Percentiles rank a stretch among this genome's conserved stretches.
phyloP scores from a whole-genome alignment of 1,139 yeast genomes.

The Hyphopichia wangnamkhiaoensis region DNA sequence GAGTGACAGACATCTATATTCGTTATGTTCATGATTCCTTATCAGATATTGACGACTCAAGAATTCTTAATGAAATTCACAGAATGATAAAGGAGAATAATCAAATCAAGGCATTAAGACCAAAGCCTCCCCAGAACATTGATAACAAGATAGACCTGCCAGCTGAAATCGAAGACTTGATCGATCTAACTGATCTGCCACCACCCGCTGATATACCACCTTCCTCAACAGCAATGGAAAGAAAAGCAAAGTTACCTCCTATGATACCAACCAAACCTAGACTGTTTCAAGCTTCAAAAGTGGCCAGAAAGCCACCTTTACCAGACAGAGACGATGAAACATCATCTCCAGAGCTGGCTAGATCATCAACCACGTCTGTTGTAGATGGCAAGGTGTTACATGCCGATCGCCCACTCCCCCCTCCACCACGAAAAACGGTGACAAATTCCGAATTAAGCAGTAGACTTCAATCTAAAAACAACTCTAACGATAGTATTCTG shows the following conservation, averaged over 20 bases:
- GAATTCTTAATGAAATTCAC: conserved; percentile 36
- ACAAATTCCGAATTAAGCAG: conserved; percentile 10
- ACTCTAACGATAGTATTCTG: conserved; percentile 12
- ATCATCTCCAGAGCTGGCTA: neutral
- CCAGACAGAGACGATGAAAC: conserved; percentile 13
- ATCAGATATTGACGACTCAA: conserved; percentile 52
- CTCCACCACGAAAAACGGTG: conserved; percentile 17
- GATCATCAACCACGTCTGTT: conserved; percentile 6
- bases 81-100: conserved; percentile 14
- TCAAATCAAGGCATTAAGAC: conserved; percentile 10
- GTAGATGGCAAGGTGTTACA: conserved; percentile 7
- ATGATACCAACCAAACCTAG: conserved; percentile 42
- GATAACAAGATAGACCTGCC: no score
- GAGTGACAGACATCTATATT: conserved; percentile 73
- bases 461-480: conserved; percentile 3
- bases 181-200: conserved; percentile 33
- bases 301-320: conserved; percentile 24
- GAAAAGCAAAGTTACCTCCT: conserved; percentile 33
- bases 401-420: conserved; percentile 15
- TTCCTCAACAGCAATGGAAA: conserved; percentile 8
- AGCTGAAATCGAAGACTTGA: conserved; percentile 26
- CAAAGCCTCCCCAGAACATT: conserved; percentile 5
- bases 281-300: conserved; percentile 26
- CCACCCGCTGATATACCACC: no score
- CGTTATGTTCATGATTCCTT: conserved; percentile 74